A percentile compares a stretch with the other conserved stretches of the same genome.
Evolutionary conservation across 2,329 filamentous ascomycete genomes (phyloP).

Genomic region (Cytospora paraplurivora): DNA sequence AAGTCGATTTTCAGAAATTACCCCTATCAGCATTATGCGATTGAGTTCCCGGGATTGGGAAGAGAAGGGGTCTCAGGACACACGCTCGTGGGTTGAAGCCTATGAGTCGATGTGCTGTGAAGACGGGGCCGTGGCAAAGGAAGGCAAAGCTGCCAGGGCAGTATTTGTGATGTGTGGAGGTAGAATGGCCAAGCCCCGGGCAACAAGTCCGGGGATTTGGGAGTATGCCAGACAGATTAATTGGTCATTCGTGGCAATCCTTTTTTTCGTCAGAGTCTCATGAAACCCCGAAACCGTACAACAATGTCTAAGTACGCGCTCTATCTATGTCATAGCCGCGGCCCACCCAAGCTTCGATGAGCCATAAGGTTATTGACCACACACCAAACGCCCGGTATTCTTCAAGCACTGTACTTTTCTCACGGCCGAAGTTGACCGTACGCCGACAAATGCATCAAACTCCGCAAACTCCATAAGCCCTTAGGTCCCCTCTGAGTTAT

Average conservation of each 20-base stretch:
- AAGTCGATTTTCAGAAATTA: constrained; percentile 9
- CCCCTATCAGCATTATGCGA: constrained; percentile 16
- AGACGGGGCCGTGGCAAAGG: not conserved
- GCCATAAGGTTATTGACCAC: constrained; percentile 11
- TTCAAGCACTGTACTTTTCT: constrained; percentile 14
- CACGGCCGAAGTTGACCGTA: constrained; percentile 1
- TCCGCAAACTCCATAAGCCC: constrained; percentile 20
- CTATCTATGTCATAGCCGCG: constrained; percentile 10
- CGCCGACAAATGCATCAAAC: constrained; percentile 9
- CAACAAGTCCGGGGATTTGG: not conserved
- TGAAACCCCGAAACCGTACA: not conserved
- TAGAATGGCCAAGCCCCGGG: not conserved
- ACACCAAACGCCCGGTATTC: constrained; percentile 19
- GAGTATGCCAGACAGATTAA: constrained; percentile 4
- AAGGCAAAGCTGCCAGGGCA: constrained; percentile 2
- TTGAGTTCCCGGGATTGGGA: constrained; percentile 12
- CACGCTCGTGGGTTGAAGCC: not conserved
- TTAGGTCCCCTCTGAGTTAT: not conserved
- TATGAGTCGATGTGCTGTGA: not conserved
- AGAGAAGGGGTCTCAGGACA: constrained; percentile 5
- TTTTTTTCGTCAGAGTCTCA: constrained; percentile 7
- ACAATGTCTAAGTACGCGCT: constrained; percentile 17
- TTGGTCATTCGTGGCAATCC: constrained; percentile 14
- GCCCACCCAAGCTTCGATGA: constrained; percentile 12
- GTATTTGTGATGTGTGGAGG: not conserved